Base-by-base conservation (phyloP, 2,329 filamentous ascomycete genomes). In the Rhinocladiella similis region DNA sequence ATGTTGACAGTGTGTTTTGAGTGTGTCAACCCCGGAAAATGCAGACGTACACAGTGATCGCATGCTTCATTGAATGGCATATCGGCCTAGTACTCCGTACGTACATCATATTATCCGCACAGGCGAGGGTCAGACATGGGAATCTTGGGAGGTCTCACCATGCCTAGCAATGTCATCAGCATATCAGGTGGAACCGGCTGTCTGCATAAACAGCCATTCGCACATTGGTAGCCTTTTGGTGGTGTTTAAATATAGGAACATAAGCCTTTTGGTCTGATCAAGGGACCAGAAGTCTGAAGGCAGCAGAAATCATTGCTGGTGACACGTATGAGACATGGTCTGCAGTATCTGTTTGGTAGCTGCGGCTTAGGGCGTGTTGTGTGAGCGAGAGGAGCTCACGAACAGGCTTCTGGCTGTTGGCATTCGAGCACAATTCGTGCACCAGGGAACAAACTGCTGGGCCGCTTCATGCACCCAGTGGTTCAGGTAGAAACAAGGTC, bases 241-340 rank as follows among this genome's bases (percentile, higher is more conserved):
- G 38, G 16, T 16, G 38, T 16, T 41, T 41, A 41, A 41, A 41
- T 41, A 41, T 41, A 41, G 38, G 38, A 41, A 41, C 18, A 19
- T 16, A 18, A 13, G 2, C 38, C 5, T 16, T 27, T 41, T 41
- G 38, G 14, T 19, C 38, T 41, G 38, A 6, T 41, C 29, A 33
- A 33, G 38, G 18, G 38, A 41, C 18, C 18, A n/a, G 38, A 41
- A 41, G 6, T 33, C 29, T 33, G 12, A 41, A 41, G n/a, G 38
- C 38, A 16, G 38, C 14, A 41, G 38, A 41, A 3, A 12, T 20
- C 3, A 18, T 12, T 12, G 29, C 29, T 48, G 27, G 33, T 47
- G 50, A 47, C 50, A 53, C 50, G 50, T 53, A 29, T 43, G 9
- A 45, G 50, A 53, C 42, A 53, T 27, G 47, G 47, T 19, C 25